Evolutionary conservation across 2,329 filamentous ascomycete genomes (phyloP), one percentile per base, ranked within the genome.

Genomic region (Sclerotinia glacialis): DNA sequence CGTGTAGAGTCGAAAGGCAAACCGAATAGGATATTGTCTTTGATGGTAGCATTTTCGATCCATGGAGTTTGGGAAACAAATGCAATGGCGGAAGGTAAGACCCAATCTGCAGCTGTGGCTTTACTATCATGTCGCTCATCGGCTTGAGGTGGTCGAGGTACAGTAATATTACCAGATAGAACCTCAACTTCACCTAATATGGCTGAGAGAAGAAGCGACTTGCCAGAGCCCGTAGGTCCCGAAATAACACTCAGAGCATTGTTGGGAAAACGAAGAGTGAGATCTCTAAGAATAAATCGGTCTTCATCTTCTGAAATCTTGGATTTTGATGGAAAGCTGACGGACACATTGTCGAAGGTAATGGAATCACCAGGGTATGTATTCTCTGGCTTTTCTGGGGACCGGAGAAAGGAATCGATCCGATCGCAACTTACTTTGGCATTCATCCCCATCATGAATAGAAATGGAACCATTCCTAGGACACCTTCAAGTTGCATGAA

Each of bases 61-160:
- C 91, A 95, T 0, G 91, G 91, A 9, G 89, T 91, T 74, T 93
- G 90, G 1, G 88, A 85, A 44, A 93, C 89, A 72, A 87, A 93
- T 0, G 90, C 90, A 62, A 92, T 83, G 5, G 88, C 84, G 6
- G 83, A 82, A 16, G 86, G 83, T 11, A 91, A 80, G 49, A 89
- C 85, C 90, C 90, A 92, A 71, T 90, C 79, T 8, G 73, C 76
- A 47, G 73, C 76, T 31, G 78, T 88, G 4, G 89, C 89, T 70
- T 86, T 85, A 61, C 77, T 75, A 71, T 90, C 88, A 69, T 84
- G 83, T 47, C 88, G 82, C 40, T 89, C 82, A 1, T 80, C 74
- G 0, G 83, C 77, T 0, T 80, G 70, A 1, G 83, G 82, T 0
- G 84, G 78, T 23, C 74, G 75, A 0, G 86, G 86, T 2, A 84